Conservation (phyloP, 768 basidiomycete genomes). For the Dioszegia crocea region DNA sequence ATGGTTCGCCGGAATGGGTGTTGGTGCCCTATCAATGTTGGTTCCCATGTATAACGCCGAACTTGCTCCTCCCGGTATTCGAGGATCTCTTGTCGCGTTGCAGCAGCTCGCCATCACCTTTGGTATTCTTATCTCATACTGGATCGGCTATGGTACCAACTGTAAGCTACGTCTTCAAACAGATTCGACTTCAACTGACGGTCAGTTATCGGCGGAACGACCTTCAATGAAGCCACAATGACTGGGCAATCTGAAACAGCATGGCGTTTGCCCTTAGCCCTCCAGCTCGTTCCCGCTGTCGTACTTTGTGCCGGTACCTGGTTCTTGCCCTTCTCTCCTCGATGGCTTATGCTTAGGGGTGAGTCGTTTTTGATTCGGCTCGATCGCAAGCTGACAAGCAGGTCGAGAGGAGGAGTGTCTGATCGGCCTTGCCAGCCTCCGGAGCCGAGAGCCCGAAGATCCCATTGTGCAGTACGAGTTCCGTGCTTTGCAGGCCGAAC, state of each 20-base stretch:
- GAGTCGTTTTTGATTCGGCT: conserved; percentile 2
- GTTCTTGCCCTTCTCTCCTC: conserved; percentile 76
- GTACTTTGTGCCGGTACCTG: conserved; percentile 66
- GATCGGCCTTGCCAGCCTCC: conserved; percentile 60
- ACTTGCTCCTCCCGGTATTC: conserved; percentile 67
- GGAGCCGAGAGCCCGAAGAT: conserved; percentile 57
- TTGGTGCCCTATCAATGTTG: conserved; percentile 76
- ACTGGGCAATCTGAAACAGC: conserved; percentile 61
- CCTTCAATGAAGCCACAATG: background rate
- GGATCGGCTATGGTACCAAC: conserved; percentile 59
- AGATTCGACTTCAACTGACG: background rate
- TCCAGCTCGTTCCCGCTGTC: conserved; percentile 70
- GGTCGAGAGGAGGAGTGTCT: conserved; percentile 73
- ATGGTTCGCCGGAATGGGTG: conserved; percentile 73
- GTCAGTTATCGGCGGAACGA: conserved; percentile 50
- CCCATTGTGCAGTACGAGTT: conserved; percentile 60
- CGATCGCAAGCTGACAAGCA: background rate
- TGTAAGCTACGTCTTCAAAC: conserved; percentile 45
- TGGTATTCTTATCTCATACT: conserved; percentile 51
- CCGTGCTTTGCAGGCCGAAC: conserved; percentile 60
- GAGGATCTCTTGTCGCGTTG: conserved; percentile 72
- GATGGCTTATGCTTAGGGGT: conserved; percentile 62
- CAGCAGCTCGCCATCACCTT: conserved; percentile 77
- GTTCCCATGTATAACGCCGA: conserved; percentile 69
- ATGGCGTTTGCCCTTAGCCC: conserved; percentile 69